These are phyloP conservation scores for Berkeleyomyces rouxiae DNA, from an alignment of 2,329 filamentous ascomycete genomes.

Conservation along the genomic window DNA sequence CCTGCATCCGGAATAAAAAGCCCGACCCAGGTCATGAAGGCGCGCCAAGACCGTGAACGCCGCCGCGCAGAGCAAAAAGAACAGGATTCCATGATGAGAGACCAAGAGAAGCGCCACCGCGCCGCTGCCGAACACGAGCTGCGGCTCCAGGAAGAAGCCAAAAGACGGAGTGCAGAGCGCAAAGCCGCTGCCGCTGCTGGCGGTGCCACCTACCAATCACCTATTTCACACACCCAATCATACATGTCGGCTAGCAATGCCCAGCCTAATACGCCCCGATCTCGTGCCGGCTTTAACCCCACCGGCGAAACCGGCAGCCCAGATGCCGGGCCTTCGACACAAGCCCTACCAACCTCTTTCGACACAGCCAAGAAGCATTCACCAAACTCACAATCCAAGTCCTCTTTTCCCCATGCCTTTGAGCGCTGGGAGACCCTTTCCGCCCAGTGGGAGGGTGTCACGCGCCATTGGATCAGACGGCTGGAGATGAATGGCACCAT, in stretches of 20 bases:
- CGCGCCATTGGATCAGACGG: slow-evolving; percentile 90
- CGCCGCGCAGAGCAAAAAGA: slow-evolving; percentile 49
- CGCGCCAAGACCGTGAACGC: slow-evolving; percentile 58
- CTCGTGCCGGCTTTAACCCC: slow-evolving; percentile 11
- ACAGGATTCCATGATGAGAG: slow-evolving; percentile 37
- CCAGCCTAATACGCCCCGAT: slow-evolving; percentile 14
- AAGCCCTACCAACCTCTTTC: slow-evolving; percentile 15
- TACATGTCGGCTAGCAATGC: slow-evolving; percentile 14
- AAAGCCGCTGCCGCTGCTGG: slow-evolving; percentile 36
- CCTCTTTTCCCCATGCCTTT: slow-evolving; percentile 87
- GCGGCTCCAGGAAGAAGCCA: slow-evolving; percentile 36
- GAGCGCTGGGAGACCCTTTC: slow-evolving; percentile 95
- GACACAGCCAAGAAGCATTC: slow-evolving; percentile 17
- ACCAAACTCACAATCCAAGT: slow-evolving; percentile 20
- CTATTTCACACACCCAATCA: slow-evolving; percentile 14
- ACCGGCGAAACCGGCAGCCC: slow-evolving; percentile 6
- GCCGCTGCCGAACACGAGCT: slow-evolving; percentile 42
- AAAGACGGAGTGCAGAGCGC: slow-evolving; percentile 42
- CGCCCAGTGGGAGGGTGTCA: slow-evolving; percentile 94
- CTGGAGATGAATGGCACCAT: slow-evolving; percentile 83
- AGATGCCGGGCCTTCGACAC: slow-evolving; percentile 13
- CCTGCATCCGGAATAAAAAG: slow-evolving; percentile 49
- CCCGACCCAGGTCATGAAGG: slow-evolving; percentile 81
- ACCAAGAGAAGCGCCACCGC: slow-evolving; percentile 28
- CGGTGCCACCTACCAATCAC: slow-evolving; percentile 11